Base-by-base conservation (phyloP, 2,329 filamentous ascomycete genomes). In the Alternaria tenuissima region DNA sequence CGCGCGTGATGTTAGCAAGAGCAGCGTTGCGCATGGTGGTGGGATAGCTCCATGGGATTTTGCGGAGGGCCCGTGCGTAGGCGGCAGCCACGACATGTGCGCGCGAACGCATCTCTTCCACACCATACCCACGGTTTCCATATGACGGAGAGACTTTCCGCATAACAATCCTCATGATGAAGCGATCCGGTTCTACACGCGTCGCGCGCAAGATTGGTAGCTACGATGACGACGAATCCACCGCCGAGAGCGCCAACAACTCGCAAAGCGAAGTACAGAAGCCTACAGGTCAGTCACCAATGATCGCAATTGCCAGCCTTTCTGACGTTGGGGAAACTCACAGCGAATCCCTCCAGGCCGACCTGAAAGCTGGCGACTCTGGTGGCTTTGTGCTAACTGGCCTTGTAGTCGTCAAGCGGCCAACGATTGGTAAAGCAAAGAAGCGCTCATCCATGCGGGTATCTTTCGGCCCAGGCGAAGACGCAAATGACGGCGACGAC, bases 141-240 rank as follows among this genome's bases (percentile, higher is more conserved):
- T 32, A 22, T 18, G 11, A 52, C 4, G 16, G 9, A 38, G 16
- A 11, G 24, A 39, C 7, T 34, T 42, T 1, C 42, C 60, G 5
- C 14, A 39, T 8, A 43, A 47, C 3, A 7, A 7, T 26, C 22
- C 4, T 6, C 9, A 16, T 20, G 32, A 89, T 89, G 87, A 87
- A 84, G 62, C 83, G 86, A 64, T 80, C 83, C 8, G 85, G 87
- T 65, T 82, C 81, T 42, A 82, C 85, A 55, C 83, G 87, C 65
- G 93, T 95, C 69, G 89, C 91, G 47, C 90, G 91, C 66, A 91
- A 93, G 72, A 91, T 97, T 68, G 90, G 88, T 47, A 83, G 87
- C 42, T 91, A 92, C 44, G 88, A 91, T 4, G 89, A 89, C 39
- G 72, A 75, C 59, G 70, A 68, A 16, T 72, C 69, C 18, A 62